Evolutionary conservation across 164 flowering plant species (phyloP).

Genomic region (Amborella trichopoda): DNA sequence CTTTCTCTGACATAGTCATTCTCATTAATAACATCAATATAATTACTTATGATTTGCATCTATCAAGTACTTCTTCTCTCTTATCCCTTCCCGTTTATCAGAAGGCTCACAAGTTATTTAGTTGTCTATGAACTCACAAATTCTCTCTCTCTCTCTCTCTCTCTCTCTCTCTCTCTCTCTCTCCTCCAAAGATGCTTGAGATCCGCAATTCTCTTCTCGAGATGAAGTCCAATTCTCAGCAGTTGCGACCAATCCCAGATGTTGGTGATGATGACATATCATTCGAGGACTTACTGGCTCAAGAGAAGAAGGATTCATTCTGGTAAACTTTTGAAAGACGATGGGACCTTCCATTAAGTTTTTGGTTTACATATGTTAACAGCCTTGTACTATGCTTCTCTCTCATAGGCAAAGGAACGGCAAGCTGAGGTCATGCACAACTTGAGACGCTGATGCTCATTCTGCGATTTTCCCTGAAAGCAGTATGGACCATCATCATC

Average conservation of each 20-base stretch:
- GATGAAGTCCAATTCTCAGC: slow-evolving; percentile 33
- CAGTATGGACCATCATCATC: slow-evolving; percentile 15
- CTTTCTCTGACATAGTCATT: not conserved
- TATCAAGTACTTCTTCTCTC: not conserved
- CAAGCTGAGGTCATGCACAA: slow-evolving; percentile 29
- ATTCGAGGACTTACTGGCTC: slow-evolving; percentile 74
- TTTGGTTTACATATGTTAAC: not conserved
- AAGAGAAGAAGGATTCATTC: slow-evolving; percentile 76
- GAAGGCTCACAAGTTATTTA: not conserved
- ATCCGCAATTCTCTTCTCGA: slow-evolving; percentile 48
- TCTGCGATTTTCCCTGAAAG: slow-evolving; percentile 6
- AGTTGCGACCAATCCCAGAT: slow-evolving; percentile 26
- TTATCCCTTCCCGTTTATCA: not conserved
- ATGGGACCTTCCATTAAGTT: not conserved
- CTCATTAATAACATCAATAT: too few relatives aligned
- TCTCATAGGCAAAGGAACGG: slow-evolving; percentile 57
- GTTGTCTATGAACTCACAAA: not conserved
- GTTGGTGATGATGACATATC: slow-evolving; percentile 44
- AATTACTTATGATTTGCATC: too few relatives aligned
- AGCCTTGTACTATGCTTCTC: not conserved
- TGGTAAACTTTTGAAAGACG: slow-evolving; percentile 30
- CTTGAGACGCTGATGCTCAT: slow-evolving; percentile 15
- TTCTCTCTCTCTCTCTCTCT: too few relatives aligned
- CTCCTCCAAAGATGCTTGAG: slow-evolving; percentile 51
- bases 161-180: not conserved